These are phyloP conservation scores for Boletus huronensis DNA, from an alignment of 768 basidiomycete species.

Conservation along the genomic window DNA sequence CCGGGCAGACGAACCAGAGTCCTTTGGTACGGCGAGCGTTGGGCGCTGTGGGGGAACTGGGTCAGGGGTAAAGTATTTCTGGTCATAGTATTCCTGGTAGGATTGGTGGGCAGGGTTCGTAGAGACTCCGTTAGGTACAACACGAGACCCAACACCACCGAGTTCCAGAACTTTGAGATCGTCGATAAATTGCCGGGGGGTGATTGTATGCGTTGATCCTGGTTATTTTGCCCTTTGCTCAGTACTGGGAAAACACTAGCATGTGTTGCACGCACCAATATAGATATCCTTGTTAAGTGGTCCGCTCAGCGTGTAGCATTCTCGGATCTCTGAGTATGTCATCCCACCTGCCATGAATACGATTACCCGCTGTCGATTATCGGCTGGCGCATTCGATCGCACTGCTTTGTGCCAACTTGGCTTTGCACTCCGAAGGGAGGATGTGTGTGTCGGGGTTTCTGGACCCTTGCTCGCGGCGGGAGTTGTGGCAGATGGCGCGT, in stretches of 20 bases:
- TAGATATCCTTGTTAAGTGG: slow-evolving; percentile 82
- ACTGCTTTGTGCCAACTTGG: slow-evolving; percentile 86
- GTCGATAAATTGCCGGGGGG: slow-evolving; percentile 79
- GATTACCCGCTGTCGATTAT: slow-evolving; percentile 71
- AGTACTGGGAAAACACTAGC: slow-evolving; percentile 42
- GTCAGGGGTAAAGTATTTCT: slow-evolving; percentile 57
- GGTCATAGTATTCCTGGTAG: slow-evolving; percentile 77
- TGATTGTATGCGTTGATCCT: slow-evolving; percentile 90
- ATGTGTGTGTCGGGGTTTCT: slow-evolving; percentile 49
- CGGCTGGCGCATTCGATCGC: slow-evolving; percentile 45
- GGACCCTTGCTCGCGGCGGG: slow-evolving; percentile 45
- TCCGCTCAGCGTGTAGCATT: slow-evolving; percentile 76
- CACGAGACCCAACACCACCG: slow-evolving; percentile 78
- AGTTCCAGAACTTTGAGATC: slow-evolving; percentile 86
- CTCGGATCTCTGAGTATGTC: slow-evolving; percentile 93
- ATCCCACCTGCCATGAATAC: slow-evolving; percentile 94
- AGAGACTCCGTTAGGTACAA: slow-evolving; percentile 65
- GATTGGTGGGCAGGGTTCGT: slow-evolving; percentile 47
- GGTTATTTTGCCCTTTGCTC: background rate
- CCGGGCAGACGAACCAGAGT: slow-evolving; percentile 14
- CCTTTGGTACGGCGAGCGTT: slow-evolving; percentile 27
- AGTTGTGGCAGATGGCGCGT: slow-evolving; percentile 56
- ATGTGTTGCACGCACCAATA: slow-evolving; percentile 58
- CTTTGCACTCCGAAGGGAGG: slow-evolving; percentile 84
- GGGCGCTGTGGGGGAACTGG: slow-evolving; percentile 32